Conservation (phyloP, 495 filamentous ascomycete genomes). For the Podospora australis region DNA sequence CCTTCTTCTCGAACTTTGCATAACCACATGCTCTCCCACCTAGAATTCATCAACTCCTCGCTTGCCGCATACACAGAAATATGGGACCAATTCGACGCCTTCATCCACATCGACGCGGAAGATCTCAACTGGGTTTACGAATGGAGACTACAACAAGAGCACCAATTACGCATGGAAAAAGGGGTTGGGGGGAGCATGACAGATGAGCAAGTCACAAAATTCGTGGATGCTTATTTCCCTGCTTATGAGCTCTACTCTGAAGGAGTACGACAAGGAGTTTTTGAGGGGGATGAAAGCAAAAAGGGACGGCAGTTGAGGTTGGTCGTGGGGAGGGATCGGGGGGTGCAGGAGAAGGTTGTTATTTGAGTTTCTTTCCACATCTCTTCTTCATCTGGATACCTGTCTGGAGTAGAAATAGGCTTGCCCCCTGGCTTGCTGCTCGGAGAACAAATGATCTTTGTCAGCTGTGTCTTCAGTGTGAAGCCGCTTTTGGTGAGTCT, state of each 20-base stretch:
- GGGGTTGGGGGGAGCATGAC: constrained; percentile 66
- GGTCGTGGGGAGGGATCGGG: constrained; percentile 61
- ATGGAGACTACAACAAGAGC: constrained; percentile 83
- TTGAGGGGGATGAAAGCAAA: constrained; percentile 34
- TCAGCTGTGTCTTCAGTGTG: too few species aligned
- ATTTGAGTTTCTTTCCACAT: constrained; percentile 33
- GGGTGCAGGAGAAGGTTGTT: constrained; percentile 50
- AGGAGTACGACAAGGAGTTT: constrained; percentile 56
- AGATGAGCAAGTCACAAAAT: constrained; percentile 42
- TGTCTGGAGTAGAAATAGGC: too few species aligned
- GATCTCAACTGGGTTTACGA: constrained; percentile 72
- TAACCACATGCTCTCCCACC: constrained; percentile 57
- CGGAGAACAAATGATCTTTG: too few species aligned
- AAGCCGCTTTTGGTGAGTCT: too few species aligned
- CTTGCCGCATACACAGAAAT: constrained; percentile 65
- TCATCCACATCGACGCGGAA: constrained; percentile 85
- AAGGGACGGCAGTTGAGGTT: constrained; percentile 59
- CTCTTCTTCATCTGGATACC: not conserved
- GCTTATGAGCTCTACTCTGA: constrained; percentile 70
- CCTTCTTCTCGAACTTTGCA: constrained; percentile 41
- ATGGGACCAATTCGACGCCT: constrained; percentile 67
- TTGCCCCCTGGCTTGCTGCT: too few species aligned
- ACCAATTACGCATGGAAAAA: constrained; percentile 46
- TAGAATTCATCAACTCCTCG: constrained; percentile 65
- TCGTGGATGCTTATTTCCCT: constrained; percentile 54